Evolutionary conservation across 306 rosid genomes (phyloP), one percentile per base, ranked within the genome.

Genomic region (Cyamopsis tetragonoloba): DNA sequence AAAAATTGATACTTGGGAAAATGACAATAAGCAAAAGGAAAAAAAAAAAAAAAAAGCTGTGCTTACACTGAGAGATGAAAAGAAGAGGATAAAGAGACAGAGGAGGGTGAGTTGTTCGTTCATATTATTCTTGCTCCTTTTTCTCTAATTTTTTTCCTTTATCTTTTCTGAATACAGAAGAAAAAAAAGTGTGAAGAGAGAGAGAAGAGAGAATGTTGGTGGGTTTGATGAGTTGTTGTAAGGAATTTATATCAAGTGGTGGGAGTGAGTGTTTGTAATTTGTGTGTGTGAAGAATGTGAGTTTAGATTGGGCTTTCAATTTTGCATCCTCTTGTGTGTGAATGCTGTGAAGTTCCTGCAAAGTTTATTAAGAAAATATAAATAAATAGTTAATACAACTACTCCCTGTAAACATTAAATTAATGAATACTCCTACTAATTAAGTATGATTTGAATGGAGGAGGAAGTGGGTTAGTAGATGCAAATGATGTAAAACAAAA

Each of bases 41-140:
- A n/a, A n/a, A 13, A 22, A 23, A 62, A 6, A 55, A 12, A 68
- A 14, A 60, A 69, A 18, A 46, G 8, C 28, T 54, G 63, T 74
- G 61, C 96, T 87, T 87, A 92, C 98, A 80, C 41, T 69, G 92
- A 89, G 44, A 43, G 77, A 56, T 17, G 82, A 81, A 79, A 61
- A 81, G 82, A 72, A 76, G 76, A 86, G 74, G 92, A 89, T 75
- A 76, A 80, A 66, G 83, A 81, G 68, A 57, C 68, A 70, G 76
- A 75, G 37, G 70, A 80, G 61, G 53, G 54, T 61, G 73, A 76
- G 76, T 73, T 73, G 77, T 65, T 69, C 60, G 80, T 22, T 75
- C 85, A 77, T 76, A 51, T 44, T 80, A 71, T 72, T 68, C 50
- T 18, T 30, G 18, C 28, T 50, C 49, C 31, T 50, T 31, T 12